Conservation (phyloP, 441 rosid genomes). For the Gossypium aridum region DNA sequence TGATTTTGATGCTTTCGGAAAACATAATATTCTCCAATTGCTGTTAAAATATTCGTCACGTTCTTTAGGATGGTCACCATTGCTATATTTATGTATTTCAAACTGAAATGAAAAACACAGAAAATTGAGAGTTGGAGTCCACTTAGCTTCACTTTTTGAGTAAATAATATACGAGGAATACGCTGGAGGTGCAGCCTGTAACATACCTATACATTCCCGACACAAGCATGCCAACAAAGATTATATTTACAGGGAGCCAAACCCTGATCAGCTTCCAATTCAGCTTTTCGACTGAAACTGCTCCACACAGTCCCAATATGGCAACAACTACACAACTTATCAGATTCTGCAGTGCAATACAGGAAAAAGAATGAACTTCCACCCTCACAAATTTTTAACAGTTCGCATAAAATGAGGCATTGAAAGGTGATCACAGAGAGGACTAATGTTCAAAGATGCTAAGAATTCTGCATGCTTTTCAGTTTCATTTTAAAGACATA, state of each 20-base stretch:
- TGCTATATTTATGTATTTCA: conserved; percentile 85
- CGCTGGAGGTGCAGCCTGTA: not conserved
- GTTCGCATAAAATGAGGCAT: not conserved
- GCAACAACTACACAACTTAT: conserved; percentile 63
- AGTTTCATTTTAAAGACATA: not conserved
- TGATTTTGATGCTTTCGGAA: conserved; percentile 78
- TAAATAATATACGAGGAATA: not conserved
- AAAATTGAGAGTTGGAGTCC: not conserved
- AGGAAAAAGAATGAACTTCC: conserved; percentile 10
- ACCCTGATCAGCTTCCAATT: conserved; percentile 70
- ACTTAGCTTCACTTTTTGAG: not conserved
- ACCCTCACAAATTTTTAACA: not conserved
- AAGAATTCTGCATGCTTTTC: not conserved
- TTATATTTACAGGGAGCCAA: conserved; percentile 88
- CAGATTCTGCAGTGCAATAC: conserved; percentile 55
- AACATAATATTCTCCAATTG: conserved; percentile 74
- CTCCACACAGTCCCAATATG: conserved; percentile 41
- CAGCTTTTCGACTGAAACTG: conserved; percentile 60
- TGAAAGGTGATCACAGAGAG: not conserved
- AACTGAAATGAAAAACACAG: conserved; percentile 37
- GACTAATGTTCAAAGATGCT: not conserved
- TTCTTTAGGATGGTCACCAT: conserved; percentile 97
- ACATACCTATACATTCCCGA: conserved; percentile 90
- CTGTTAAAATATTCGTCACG: conserved; percentile 83
- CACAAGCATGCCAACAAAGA: conserved; percentile 88